Conservation (phyloP, 371 early-diverging fungal species). For the Rhizopus sp. region DNA sequence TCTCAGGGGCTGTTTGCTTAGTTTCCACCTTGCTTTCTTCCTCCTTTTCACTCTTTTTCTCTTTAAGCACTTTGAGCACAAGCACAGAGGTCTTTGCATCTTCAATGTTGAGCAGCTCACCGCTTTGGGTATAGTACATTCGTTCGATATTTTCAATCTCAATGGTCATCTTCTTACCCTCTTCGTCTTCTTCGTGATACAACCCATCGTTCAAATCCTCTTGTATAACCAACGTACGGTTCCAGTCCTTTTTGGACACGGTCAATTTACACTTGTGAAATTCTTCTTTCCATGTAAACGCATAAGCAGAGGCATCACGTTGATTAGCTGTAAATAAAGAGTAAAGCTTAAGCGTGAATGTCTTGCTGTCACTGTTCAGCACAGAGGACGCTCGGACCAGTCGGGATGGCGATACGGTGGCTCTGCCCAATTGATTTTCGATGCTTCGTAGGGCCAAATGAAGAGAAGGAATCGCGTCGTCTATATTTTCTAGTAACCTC, state of each 20-base stretch:
- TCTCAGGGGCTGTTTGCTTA: slow-evolving; percentile 30
- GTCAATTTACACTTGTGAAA: slow-evolving; percentile 46
- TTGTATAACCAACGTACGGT: slow-evolving; percentile 52
- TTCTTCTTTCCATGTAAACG: slow-evolving; percentile 83
- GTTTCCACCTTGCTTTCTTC: slow-evolving; percentile 19
- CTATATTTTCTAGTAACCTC: slow-evolving; percentile 53
- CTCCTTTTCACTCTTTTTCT: slow-evolving; percentile 2
- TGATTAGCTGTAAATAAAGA: slow-evolving; percentile 66
- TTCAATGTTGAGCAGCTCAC: slow-evolving; percentile 70
- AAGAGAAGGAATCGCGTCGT: slow-evolving; percentile 69
- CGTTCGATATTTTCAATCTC: slow-evolving; percentile 45
- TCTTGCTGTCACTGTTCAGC: slow-evolving; percentile 12
- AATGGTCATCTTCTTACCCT: slow-evolving; percentile 18
- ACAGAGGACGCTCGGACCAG: slow-evolving; percentile 37
- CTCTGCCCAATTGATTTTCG: slow-evolving; percentile 20
- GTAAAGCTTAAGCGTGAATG: slow-evolving; percentile 58
- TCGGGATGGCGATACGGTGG: slow-evolving; percentile 16
- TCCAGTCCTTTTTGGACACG: slow-evolving; percentile 11
- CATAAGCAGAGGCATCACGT: slow-evolving; percentile 46
- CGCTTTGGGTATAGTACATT: slow-evolving; percentile 73
- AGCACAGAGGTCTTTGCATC: slow-evolving; percentile 69
- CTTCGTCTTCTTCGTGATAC: slow-evolving; percentile 64
- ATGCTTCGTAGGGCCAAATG: slow-evolving; percentile 46
- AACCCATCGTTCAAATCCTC: slow-evolving; percentile 74
- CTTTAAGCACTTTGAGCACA: slow-evolving; percentile 57